Percentiles rank a stretch among this genome's conserved stretches.
Conservation (phyloP, 768 basidiomycete species). For the Russula sp. region DNA sequence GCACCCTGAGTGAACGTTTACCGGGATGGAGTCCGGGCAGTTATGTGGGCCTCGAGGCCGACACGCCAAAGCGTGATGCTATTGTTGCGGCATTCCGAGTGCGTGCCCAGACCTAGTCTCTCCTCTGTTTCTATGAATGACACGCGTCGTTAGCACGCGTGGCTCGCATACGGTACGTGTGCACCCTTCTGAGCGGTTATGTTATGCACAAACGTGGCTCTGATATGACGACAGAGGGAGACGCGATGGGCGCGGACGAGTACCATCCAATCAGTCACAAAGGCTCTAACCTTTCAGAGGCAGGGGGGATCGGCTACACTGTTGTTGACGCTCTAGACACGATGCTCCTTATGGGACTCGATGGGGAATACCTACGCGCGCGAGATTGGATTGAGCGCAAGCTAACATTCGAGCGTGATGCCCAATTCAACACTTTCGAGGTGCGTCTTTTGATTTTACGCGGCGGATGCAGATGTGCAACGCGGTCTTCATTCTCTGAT, state of each 20-base stretch:
- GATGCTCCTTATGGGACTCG: constrained; percentile 77
- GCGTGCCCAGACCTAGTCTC: constrained; percentile 20
- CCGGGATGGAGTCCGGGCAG: constrained; percentile 21
- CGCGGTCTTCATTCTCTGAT: background rate
- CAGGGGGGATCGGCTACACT: constrained; percentile 80
- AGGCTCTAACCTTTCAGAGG: constrained; percentile 71
- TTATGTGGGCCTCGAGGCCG: constrained; percentile 39
- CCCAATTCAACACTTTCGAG: constrained; percentile 84
- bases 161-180: constrained; percentile 70
- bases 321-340: constrained; percentile 86
- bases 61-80: constrained; percentile 56
- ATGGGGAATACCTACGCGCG: constrained; percentile 71
- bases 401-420: constrained; percentile 72
- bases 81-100: constrained; percentile 78
- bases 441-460: constrained; percentile 34
- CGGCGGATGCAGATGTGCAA: background rate
- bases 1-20: background rate
- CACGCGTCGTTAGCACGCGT: constrained; percentile 56
- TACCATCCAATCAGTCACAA: constrained; percentile 75
- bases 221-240: constrained; percentile 47
- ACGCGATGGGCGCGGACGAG: constrained; percentile 90
- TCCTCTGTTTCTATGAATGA: constrained; percentile 5
- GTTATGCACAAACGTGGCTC: constrained; percentile 17
- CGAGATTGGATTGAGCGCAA: constrained; percentile 66
- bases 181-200: background rate